Evolutionary conservation across 495 filamentous ascomycete genomes (phyloP), one percentile per base, ranked within the genome.

Genomic region (Talaromyces borbonicus): DNA sequence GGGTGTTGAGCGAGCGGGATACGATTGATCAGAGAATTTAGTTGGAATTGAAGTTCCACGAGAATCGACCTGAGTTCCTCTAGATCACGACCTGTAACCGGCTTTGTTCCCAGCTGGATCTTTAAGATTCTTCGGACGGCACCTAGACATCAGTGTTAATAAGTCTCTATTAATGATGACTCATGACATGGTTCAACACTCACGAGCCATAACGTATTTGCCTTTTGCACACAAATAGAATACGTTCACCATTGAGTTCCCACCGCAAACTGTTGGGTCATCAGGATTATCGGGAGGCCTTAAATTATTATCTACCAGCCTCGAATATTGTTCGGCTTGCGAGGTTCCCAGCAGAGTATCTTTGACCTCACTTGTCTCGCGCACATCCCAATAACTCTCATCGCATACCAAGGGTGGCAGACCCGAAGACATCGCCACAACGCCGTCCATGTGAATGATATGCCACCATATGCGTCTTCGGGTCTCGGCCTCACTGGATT

Each of bases 381-480:
- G 59, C 5, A 72, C 68, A 43, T 72, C 68, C 68, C 67, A 72
- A 26, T 63, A 72, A 26, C 65, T 66, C 36, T 72, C 68, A 16
- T 71, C 68, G 26, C 56, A 60, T 7, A 72, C 58, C 27, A 70
- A 38, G 15, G 67, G 68, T 31, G 68, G 68, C 5, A 72, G 53
- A 0, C 68, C 68, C 27, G 67, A 69, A 1, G 68, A 70, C 67
- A 72, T 70, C 1, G 68, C 61, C 6, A 72, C 65, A 15, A 72
- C 63, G 4, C 66, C 67, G 45, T 87, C 83, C 51, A 83, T 74
- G 46, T 82, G 70, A 51, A 84, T 64, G 26, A 86, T 82, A 49
- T 81, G 78, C 81, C 80, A 87, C 83, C 83, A 87, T 27, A 85
- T 59, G 1, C 83, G 69, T 43, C 83, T 71, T 14, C 83, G 71